phyloP scores from a whole-genome alignment of 1,284 basidiomycete species.

The Coniophora puteana region DNA sequence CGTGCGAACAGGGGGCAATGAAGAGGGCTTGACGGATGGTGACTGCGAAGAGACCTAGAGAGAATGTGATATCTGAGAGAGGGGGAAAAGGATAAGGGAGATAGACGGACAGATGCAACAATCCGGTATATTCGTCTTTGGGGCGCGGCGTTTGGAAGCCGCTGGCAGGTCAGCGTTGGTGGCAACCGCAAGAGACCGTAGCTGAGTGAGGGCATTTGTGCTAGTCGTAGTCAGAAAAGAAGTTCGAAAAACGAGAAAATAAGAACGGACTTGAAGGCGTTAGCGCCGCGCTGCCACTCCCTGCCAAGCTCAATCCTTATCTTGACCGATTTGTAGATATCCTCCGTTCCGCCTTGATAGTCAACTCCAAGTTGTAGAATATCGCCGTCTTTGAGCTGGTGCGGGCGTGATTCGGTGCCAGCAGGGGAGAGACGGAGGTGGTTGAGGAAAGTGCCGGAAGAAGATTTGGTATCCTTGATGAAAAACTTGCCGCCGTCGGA shows the following conservation, averaged over 20 bases:
- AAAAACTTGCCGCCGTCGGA: constrained; percentile 67
- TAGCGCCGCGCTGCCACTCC: constrained; percentile 86
- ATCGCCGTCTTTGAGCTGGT: constrained; percentile 90
- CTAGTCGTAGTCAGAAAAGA: constrained; percentile 30
- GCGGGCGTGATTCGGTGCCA: constrained; percentile 76
- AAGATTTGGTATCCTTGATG: constrained; percentile 89
- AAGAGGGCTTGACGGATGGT: constrained; percentile 96
- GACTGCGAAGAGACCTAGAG: constrained; percentile 81
- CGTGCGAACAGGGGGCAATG: constrained; percentile 95
- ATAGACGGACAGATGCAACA: constrained; percentile 85
- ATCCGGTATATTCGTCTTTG: constrained; percentile 70
- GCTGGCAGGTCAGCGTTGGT: constrained; percentile 14
- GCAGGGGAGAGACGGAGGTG: constrained; percentile 88
- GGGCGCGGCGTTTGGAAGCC: constrained; percentile 12
- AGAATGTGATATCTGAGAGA: constrained; percentile 1
- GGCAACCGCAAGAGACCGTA: constrained; percentile 63
- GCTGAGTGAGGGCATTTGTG: constrained; percentile 77
- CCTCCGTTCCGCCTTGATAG: constrained; percentile 96
- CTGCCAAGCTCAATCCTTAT: constrained; percentile 90
- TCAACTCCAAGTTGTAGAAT: constrained; percentile 96
- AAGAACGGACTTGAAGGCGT: constrained; percentile 89
- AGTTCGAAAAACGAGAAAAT: neutral
- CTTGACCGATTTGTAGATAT: constrained; percentile 98
- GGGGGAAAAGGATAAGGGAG: neutral
- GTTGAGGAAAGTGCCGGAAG: constrained; percentile 94